phyloP scores from a whole-genome alignment of 177 flowering plant species.

The Tripterygium wilfordii region DNA sequence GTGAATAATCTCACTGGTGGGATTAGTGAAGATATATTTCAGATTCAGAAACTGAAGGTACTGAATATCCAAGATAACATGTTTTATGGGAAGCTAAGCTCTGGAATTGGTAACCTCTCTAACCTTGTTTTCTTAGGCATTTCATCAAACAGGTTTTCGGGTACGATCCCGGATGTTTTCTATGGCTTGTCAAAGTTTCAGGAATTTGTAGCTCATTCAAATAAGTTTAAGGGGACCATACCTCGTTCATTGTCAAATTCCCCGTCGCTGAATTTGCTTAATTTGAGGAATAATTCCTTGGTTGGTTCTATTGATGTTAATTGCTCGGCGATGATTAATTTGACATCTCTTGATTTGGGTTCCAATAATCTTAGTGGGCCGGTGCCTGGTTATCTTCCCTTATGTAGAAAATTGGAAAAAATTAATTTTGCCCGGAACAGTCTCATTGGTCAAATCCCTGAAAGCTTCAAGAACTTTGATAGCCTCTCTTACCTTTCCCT shows the following conservation, averaged over 20 bases:
- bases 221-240: slow-evolving; percentile 24
- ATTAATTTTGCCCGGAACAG: slow-evolving; percentile 35
- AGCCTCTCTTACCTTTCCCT: slow-evolving; percentile 28
- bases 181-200: slow-evolving; percentile 11
- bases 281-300: slow-evolving; percentile 37
- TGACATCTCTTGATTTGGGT: slow-evolving; percentile 30
- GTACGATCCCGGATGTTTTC: slow-evolving; percentile 36
- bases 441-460: slow-evolving; percentile 29
- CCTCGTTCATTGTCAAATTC: slow-evolving; percentile 32
- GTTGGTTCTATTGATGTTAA: slow-evolving; percentile 24
- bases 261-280: slow-evolving; percentile 15
- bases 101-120: slow-evolving; percentile 23
- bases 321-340: slow-evolving; percentile 28
- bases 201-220: slow-evolving; percentile 24
- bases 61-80: slow-evolving; percentile 22
- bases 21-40: slow-evolving; percentile 21
- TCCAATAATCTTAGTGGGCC: slow-evolving; percentile 25
- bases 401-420: slow-evolving; percentile 21
- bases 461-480: slow-evolving; percentile 25
- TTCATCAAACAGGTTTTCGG: slow-evolving; percentile 27
- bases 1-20: slow-evolving; percentile 21
- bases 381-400: slow-evolving; percentile 31
- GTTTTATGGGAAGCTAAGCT: slow-evolving; percentile 21
- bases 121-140: slow-evolving; percentile 26
- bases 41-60: slow-evolving; percentile 10